phyloP scores from a whole-genome alignment of 139 green algal species.

The Ettlia oleoabundans region DNA sequence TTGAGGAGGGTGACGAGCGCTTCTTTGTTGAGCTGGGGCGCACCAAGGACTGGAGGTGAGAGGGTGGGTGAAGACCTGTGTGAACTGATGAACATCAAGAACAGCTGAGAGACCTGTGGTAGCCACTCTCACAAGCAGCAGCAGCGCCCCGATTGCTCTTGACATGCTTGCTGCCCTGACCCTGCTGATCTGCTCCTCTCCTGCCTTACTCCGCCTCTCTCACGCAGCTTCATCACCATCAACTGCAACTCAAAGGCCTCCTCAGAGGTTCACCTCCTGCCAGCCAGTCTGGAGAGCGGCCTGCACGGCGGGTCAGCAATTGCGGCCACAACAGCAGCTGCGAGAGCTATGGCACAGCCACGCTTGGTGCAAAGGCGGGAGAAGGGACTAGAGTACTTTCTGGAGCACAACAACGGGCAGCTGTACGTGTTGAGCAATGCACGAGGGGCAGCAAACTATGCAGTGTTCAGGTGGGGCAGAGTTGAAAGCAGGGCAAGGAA shows the following conservation, averaged over 20 bases:
- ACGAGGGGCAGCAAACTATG: constrained; percentile 26
- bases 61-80: background rate
- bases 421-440: constrained; percentile 48
- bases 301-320: too few relatives aligned
- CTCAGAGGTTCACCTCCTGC: constrained; percentile 71
- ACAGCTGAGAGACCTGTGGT: too few relatives aligned
- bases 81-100: background rate
- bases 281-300: constrained; percentile 21
- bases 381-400: constrained; percentile 78
- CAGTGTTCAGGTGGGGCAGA: constrained; percentile 36
- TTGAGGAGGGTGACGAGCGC: constrained; percentile 54
- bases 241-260: constrained; percentile 67
- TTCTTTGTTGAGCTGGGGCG: constrained; percentile 64
- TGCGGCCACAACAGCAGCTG: too few relatives aligned
- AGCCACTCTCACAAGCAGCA: too few relatives aligned
- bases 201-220: background rate
- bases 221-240: constrained; percentile 47
- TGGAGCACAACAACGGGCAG: constrained; percentile 61
- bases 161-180: too few relatives aligned
- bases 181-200: background rate
- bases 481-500: background rate
- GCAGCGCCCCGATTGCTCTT: too few relatives aligned
- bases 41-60: constrained; percentile 68
- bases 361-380: constrained; percentile 49
- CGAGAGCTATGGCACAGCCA: background rate